These are phyloP conservation scores for Xylariales sp. DNA, from an alignment of 2,329 filamentous ascomycete genomes.

Conservation along the genomic window DNA sequence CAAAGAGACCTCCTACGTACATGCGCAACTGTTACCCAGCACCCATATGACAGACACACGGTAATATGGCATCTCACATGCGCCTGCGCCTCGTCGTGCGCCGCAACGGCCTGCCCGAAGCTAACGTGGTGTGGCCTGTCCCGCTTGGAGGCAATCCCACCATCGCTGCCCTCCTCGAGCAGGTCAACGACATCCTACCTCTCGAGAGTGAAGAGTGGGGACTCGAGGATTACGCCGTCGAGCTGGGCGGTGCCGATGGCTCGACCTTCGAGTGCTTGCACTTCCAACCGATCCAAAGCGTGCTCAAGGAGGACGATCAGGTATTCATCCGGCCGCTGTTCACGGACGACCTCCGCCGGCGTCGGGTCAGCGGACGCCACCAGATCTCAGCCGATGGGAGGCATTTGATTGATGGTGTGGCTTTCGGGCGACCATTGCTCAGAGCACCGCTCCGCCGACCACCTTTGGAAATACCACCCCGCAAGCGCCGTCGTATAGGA, in stretches of 20 bases:
- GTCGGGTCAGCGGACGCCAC: conserved; percentile 70
- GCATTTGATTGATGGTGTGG: conserved; percentile 79
- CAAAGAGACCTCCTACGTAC: too few species aligned
- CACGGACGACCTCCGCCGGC: conserved; percentile 67
- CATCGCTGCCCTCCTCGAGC: conserved; percentile 69
- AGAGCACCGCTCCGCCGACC: conserved; percentile 58
- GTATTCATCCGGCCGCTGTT: conserved; percentile 76
- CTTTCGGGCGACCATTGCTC: conserved; percentile 73
- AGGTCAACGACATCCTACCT: conserved; percentile 75
- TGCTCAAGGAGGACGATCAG: conserved; percentile 80
- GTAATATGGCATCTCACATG: conserved; percentile 40
- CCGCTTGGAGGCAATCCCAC: conserved; percentile 57
- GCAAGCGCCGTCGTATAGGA: conserved; percentile 59
- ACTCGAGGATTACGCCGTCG: conserved; percentile 83
- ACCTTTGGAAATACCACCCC: conserved; percentile 64
- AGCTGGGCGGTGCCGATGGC: conserved; percentile 54
- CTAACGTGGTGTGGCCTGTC: conserved; percentile 68
- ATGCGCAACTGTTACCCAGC: too few species aligned
- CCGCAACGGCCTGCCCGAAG: conserved; percentile 69
- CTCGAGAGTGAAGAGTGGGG: conserved; percentile 81
- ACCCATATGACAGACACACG: too few species aligned
- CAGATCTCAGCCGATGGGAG: conserved; percentile 77
- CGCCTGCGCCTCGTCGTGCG: conserved; percentile 71
- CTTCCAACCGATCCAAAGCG: conserved; percentile 65
- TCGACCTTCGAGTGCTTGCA: conserved; percentile 80